Conservation (phyloP, 2,329 filamentous ascomycete genomes). For the Fusarium brevicatenulatum region DNA sequence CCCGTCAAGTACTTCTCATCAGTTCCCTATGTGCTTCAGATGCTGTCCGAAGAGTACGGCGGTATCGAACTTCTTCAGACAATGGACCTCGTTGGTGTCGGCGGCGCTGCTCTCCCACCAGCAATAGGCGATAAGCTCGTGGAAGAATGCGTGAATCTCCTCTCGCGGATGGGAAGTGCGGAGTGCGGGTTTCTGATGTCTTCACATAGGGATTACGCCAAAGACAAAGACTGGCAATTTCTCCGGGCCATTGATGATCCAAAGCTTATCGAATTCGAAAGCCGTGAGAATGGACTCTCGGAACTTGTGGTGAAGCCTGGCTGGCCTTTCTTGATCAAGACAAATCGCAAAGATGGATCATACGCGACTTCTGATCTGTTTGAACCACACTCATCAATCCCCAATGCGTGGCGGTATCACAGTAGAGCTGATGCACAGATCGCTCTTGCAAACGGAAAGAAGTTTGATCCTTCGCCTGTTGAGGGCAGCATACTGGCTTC, state of each 20-base stretch:
- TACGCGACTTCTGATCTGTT: conserved; percentile 74
- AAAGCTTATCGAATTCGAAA: conserved; percentile 57
- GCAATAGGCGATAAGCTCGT: conserved; percentile 65
- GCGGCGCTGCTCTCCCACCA: conserved; percentile 66
- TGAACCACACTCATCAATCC: conserved; percentile 60
- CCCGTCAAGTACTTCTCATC: conserved; percentile 68
- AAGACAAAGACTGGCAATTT: conserved; percentile 70
- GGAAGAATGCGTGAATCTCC: conserved; percentile 60
- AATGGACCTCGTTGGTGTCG: conserved; percentile 72
- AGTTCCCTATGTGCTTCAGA: conserved; percentile 68
- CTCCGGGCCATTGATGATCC: conserved; percentile 55
- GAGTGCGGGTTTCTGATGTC: conserved; percentile 74
- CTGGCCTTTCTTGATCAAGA: conserved; percentile 70
- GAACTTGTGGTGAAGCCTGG: conserved; percentile 64
- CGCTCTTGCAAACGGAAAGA: conserved; percentile 72
- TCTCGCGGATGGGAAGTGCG: conserved; percentile 72
- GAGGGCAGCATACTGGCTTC: conserved; percentile 64
- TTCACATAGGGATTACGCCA: conserved; percentile 65
- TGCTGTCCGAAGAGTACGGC: conserved; percentile 56
- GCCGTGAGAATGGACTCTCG: conserved; percentile 52
- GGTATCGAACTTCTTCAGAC: conserved; percentile 56
- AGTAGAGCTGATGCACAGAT: conserved; percentile 70
- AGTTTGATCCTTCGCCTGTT: conserved; percentile 72
- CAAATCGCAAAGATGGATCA: conserved; percentile 67
- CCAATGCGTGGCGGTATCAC: conserved; percentile 70